Conservation (phyloP, 179 eudicot species). For the Heliamphora pulchella region DNA sequence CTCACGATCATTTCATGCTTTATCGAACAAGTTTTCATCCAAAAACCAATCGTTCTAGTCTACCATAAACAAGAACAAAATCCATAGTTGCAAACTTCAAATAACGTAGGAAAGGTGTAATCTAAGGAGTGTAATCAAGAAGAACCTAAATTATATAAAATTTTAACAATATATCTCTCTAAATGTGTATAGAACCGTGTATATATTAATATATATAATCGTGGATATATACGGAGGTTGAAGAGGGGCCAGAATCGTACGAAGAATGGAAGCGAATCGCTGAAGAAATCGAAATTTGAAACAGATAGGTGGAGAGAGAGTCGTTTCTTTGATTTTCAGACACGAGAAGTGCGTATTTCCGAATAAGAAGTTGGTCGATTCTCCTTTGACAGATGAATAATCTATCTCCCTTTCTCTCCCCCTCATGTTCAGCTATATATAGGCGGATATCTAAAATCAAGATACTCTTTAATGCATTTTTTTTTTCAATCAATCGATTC, state of each 20-base stretch:
- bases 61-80: background rate
- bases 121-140: background rate
- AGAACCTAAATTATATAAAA: background rate
- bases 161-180: background rate
- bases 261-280: background rate
- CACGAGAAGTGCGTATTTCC: constrained; percentile 21
- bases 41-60: constrained; percentile 2
- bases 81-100: constrained; percentile 2
- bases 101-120: background rate
- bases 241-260: constrained; percentile 9
- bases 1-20: background rate
- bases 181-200: background rate
- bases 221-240: background rate
- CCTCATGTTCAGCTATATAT: background rate
- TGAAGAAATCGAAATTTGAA: background rate
- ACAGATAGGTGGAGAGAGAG: background rate
- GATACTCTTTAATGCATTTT: no score
- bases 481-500: no score
- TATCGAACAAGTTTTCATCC: background rate
- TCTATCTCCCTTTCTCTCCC: constrained; percentile 7
- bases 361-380: constrained; percentile 28
- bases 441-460: background rate
- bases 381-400: background rate
- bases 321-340: background rate
- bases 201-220: background rate